Evolutionary conservation across 108 stramenopile species (phyloP).

Genomic region (Skeletonema costatum): DNA sequence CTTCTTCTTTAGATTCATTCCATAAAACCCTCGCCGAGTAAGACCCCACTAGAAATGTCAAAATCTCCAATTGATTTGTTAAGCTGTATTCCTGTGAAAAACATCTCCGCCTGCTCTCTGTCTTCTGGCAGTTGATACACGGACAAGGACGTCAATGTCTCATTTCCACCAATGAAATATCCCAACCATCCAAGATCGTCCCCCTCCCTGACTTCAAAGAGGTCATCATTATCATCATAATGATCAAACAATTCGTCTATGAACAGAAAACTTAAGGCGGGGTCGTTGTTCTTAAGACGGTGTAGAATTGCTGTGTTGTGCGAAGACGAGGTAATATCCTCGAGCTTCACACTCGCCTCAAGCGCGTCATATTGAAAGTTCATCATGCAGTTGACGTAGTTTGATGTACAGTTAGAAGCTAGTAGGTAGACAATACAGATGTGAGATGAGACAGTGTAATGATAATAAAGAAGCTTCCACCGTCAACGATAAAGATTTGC

Average conservation of each 20-base stretch:
- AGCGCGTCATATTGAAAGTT: background rate
- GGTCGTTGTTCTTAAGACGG: background rate
- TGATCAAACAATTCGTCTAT: background rate
- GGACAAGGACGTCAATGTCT: background rate
- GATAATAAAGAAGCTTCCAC: too few species aligned
- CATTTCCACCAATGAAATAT: background rate
- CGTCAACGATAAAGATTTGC: too few species aligned
- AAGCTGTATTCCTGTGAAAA: background rate
- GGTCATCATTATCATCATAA: background rate
- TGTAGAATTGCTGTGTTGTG: background rate
- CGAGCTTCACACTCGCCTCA: background rate
- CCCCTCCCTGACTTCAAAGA: background rate
- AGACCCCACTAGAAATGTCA: background rate
- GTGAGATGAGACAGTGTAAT: too few species aligned
- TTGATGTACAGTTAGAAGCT: background rate
- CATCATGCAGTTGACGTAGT: background rate
- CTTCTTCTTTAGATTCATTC: background rate
- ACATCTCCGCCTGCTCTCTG: background rate
- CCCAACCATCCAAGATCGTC: background rate
- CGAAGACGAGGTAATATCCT: background rate
- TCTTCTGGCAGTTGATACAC: background rate
- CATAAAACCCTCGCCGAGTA: background rate
- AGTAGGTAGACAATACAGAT: too few species aligned
- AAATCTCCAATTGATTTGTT: background rate
- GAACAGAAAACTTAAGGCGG: background rate